Evolutionary conservation across 2,329 filamentous ascomycete genomes (phyloP), one percentile per base, ranked within the genome.

Genomic region (Phaeosphaeria sp.): DNA sequence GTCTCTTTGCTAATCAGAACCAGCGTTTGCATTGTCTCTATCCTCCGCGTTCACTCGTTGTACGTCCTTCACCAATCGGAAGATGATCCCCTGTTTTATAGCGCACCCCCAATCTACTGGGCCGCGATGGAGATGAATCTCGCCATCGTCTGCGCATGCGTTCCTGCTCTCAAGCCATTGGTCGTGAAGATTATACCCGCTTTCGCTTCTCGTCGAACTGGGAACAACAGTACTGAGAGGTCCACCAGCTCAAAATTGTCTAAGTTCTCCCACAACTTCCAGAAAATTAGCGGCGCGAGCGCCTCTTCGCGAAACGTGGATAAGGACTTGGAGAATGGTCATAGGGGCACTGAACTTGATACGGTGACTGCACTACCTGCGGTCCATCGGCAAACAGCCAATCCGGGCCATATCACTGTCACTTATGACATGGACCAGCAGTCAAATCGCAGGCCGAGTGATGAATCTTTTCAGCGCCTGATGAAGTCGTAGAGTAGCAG

Each of bases 111-210:
- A 13, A 21, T 44, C 42, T 44, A 44, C 21, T 44, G 42, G 42
- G 21, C 18, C 10, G n/a, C 42, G 9, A 44, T 44, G 7, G 42
- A 69, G 55, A 39, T 60, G 15, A 65, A 68, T 46, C 58, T 68
- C 13, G 56, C 52, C 10, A 67, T 69, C 30, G 56, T 67, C 10
- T 69, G 67, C 48, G 67, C 67, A 5, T 67, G 50, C 7, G 42
- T 50, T 3, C 64, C 64, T 21, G 59, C 59, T 9, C 56, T 66
- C 30, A 64, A 64, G 30, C 60, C 63, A 0, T 51, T 66, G 5
- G 50, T 64, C 18, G 57, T 60, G 22, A 50, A 39, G 25, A 41
- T 57, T 41, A 33, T 55, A 7, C 58, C 58, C 3, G 23, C 22
- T 4, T 57, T 60, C 46, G 42, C 42, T 20, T 44, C 42, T 21